These are phyloP conservation scores for Aspergillus phoenicis DNA, from an alignment of 2,329 filamentous ascomycete genomes.

Conservation along the genomic window DNA sequence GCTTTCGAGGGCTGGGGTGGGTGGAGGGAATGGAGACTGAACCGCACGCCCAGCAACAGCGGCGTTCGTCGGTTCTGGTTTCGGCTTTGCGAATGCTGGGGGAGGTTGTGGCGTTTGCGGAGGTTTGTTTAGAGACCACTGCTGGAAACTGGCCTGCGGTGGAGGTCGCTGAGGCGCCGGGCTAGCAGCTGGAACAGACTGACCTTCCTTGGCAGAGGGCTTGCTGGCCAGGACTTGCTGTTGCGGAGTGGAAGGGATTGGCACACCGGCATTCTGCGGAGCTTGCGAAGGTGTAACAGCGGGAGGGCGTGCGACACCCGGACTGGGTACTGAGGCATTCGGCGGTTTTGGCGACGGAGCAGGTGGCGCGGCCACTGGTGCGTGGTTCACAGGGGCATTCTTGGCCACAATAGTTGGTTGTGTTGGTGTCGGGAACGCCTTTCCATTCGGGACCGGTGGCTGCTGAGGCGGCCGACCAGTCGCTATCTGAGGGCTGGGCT, in stretches of 20 bases:
- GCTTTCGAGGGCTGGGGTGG: slow-evolving; percentile 19
- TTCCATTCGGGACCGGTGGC: slow-evolving; percentile 24
- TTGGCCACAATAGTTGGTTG: slow-evolving; percentile 26
- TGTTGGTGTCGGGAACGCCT: slow-evolving; percentile 22
- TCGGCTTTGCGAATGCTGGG: slow-evolving; percentile 23
- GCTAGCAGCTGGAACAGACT: slow-evolving; percentile 18
- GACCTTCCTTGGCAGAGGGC: slow-evolving; percentile 20
- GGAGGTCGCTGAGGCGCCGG: slow-evolving; percentile 25
- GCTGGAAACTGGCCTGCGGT: slow-evolving; percentile 39
- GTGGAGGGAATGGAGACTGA: slow-evolving; percentile 24
- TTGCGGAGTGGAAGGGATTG: slow-evolving; percentile 19
- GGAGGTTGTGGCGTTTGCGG: slow-evolving; percentile 35
- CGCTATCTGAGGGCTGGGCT: not conserved
- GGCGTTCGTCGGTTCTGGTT: slow-evolving; percentile 20
- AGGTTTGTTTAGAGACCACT: slow-evolving; percentile 39
- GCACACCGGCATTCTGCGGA: slow-evolving; percentile 24
- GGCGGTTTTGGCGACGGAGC: slow-evolving; percentile 19
- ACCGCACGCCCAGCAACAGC: slow-evolving; percentile 23
- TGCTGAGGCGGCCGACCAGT: slow-evolving; percentile 9
- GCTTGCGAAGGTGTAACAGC: slow-evolving; percentile 31
- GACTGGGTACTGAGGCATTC: slow-evolving; percentile 24
- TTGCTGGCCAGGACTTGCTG: slow-evolving; percentile 17
- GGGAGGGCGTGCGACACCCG: slow-evolving; percentile 18
- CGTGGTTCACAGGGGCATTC: slow-evolving; percentile 14
- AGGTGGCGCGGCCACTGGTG: slow-evolving; percentile 12